Evolutionary conservation across 2,329 filamentous ascomycete species (phyloP).

Genomic region (Tolypocladium tropicale): DNA sequence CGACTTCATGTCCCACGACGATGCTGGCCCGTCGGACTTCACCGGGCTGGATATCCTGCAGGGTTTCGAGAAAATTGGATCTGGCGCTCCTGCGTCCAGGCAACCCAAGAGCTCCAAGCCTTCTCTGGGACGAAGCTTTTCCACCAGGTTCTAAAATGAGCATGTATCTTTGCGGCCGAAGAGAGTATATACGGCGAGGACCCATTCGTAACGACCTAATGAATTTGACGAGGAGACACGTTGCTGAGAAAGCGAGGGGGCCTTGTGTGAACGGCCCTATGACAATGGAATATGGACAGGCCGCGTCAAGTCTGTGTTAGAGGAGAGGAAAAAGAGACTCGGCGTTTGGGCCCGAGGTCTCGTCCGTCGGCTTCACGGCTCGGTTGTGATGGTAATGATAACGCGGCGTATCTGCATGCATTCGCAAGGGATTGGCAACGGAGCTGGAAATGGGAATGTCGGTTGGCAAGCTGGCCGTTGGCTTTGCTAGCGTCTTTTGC

Average conservation of each 20-base stretch:
- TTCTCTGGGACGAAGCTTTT: slow-evolving; percentile 18
- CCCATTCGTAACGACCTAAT: slow-evolving; percentile 10
- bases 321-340: background rate
- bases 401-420: slow-evolving; percentile 14
- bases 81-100: slow-evolving; percentile 23
- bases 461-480: background rate
- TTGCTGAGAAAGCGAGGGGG: background rate
- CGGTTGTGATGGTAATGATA: slow-evolving; percentile 18
- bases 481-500: slow-evolving; percentile 1
- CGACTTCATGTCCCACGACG: slow-evolving; percentile 34
- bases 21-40: slow-evolving; percentile 43
- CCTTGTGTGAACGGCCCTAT: background rate
- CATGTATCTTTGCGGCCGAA: background rate
- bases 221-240: slow-evolving; percentile 7
- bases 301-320: background rate
- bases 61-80: slow-evolving; percentile 66
- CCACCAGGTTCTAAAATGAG: slow-evolving; percentile 18
- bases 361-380: slow-evolving; percentile 19
- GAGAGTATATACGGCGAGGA: background rate
- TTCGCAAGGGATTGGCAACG: background rate
- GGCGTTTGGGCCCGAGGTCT: slow-evolving; percentile 6
- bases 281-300: background rate
- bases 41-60: slow-evolving; percentile 61
- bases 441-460: background rate
- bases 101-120: slow-evolving; percentile 17